These are phyloP conservation scores for Candida endomychidarum DNA, from an alignment of 805 yeast species.

Conservation along the genomic window DNA sequence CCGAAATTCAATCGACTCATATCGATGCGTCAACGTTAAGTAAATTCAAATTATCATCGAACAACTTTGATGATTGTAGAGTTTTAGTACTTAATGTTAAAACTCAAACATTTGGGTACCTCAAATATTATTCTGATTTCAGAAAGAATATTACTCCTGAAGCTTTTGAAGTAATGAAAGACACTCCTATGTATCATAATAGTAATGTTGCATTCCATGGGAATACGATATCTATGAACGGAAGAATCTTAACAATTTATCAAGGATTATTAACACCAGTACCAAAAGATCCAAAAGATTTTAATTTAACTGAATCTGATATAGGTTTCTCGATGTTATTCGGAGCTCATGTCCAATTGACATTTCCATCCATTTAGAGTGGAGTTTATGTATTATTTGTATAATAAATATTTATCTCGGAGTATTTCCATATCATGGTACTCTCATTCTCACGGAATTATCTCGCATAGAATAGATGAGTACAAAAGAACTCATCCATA, in stretches of 20 bases:
- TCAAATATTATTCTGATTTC: constrained; percentile 33
- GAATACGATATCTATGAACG: constrained; percentile 33
- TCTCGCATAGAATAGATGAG: background rate
- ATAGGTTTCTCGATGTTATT: constrained; percentile 22
- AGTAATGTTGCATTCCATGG: constrained; percentile 31
- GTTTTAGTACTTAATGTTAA: constrained; percentile 36
- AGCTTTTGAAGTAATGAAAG: constrained; percentile 19
- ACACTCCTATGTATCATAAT: constrained; percentile 24
- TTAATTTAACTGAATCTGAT: constrained; percentile 20
- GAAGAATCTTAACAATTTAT: constrained; percentile 34
- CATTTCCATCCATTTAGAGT: constrained; percentile 27
- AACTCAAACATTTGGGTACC: constrained; percentile 43
- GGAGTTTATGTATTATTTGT: no score
- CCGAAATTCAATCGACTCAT: constrained; percentile 27
- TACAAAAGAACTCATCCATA: constrained; percentile 1
- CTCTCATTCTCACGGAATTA: no score
- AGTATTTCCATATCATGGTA: no score
- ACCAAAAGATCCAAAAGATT: constrained; percentile 31
- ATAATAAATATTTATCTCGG: no score
- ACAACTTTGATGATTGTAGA: constrained; percentile 30
- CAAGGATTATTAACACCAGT: constrained; percentile 36
- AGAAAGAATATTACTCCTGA: constrained; percentile 24
- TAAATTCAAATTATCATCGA: constrained; percentile 27
- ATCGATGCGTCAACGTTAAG: constrained; percentile 36
- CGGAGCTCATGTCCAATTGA: constrained; percentile 37